A percentile compares a stretch with the other conserved stretches of the same genome.
These are phyloP conservation scores for Fusarium sp. DNA, from an alignment of 2,329 filamentous ascomycete genomes.

Conservation along the genomic window DNA sequence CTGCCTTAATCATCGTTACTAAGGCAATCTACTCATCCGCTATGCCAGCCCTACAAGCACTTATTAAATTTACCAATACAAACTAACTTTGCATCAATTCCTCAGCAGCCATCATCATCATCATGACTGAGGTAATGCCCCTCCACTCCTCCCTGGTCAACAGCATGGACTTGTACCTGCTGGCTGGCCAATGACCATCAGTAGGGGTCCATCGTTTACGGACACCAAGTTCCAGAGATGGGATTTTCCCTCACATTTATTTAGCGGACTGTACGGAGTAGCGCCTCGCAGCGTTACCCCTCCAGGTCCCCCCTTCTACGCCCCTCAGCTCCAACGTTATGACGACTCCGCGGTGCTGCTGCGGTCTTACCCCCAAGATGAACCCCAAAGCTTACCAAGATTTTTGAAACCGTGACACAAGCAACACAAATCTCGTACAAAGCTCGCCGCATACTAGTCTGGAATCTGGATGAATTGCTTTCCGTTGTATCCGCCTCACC, in stretches of 20 bases:
- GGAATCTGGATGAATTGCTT: neutral
- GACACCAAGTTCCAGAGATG: conserved; percentile 41
- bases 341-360: conserved; percentile 35
- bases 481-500: conserved; percentile 14
- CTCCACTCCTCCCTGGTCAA: conserved; percentile 26
- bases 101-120: conserved; percentile 20
- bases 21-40: neutral
- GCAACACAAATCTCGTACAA: conserved; percentile 39
- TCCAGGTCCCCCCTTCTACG: conserved; percentile 26
- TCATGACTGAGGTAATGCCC: conserved; percentile 39
- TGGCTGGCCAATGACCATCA: conserved; percentile 14
- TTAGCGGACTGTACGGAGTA: conserved; percentile 1
- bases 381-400: conserved; percentile 38
- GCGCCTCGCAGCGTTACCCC: conserved; percentile 22
- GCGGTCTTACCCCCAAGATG: conserved; percentile 37
- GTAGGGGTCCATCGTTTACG: conserved; percentile 37
- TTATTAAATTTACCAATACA: neutral
- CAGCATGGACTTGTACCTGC: neutral
- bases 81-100: conserved; percentile 17
- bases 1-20: neutral
- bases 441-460: conserved; percentile 24
- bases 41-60: neutral
- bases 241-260: conserved; percentile 19
- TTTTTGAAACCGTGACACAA: conserved; percentile 38
- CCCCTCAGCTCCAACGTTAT: conserved; percentile 38